These are phyloP conservation scores for Sistotremastrum suecicum DNA, from an alignment of 768 basidiomycete species.

Conservation along the genomic window DNA sequence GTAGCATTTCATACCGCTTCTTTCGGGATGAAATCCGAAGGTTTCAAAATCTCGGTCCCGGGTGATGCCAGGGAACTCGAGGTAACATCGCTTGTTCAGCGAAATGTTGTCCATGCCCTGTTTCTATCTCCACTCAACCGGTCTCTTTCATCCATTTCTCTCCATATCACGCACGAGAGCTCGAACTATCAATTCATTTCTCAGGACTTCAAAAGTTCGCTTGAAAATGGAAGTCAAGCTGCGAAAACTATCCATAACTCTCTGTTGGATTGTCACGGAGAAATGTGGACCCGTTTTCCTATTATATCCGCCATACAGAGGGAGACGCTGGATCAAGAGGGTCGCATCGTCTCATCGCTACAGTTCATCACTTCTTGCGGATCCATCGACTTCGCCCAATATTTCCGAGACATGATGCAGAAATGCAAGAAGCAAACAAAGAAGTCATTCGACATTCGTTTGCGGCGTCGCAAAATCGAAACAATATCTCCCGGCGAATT, in stretches of 20 bases:
- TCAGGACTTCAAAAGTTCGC: conserved; percentile 16
- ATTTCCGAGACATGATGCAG: conserved; percentile 31
- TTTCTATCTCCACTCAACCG: conserved; percentile 20
- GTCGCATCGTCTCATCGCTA: conserved; percentile 12
- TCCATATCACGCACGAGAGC: conserved; percentile 39
- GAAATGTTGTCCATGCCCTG: conserved; percentile 29
- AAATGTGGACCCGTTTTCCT: conserved; percentile 49
- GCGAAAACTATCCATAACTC: conserved; percentile 27
- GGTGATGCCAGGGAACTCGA: conserved; percentile 10
- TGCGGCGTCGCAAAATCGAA: conserved; percentile 11
- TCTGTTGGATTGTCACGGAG: conserved; percentile 38
- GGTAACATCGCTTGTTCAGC: conserved; percentile 32
- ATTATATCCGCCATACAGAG: conserved; percentile 38
- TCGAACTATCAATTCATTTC: conserved; percentile 44
- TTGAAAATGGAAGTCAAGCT: conserved; percentile 5
- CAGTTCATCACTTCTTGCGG: conserved; percentile 28
- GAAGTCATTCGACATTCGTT: conserved; percentile 33
- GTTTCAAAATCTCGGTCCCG: conserved; percentile 22
- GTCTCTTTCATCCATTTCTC: conserved; percentile 25
- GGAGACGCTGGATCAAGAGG: conserved; percentile 14
- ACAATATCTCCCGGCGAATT: neutral
- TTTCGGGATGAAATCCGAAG: conserved; percentile 33
- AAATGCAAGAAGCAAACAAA: conserved; percentile 33
- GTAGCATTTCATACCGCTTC: conserved; percentile 41
- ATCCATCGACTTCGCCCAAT: conserved; percentile 21